These are phyloP conservation scores for Aspergillus vadensis DNA, from an alignment of 2,329 filamentous ascomycete species.

Conservation along the genomic window DNA sequence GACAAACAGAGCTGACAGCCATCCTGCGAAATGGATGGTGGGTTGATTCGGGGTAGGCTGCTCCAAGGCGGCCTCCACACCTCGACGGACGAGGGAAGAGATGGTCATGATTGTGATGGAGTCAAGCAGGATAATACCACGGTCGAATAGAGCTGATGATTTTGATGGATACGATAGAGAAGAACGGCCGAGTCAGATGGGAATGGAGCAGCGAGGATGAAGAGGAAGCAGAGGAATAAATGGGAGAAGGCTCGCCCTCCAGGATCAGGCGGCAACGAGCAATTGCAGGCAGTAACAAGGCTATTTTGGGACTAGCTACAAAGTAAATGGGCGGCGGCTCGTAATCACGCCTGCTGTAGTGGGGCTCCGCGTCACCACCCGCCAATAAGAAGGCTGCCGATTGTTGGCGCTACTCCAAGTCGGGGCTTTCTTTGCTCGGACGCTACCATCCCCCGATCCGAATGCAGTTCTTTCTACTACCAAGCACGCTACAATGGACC, in stretches of 20 bases:
- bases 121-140: not conserved
- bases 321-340: not conserved
- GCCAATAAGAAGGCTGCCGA: not conserved
- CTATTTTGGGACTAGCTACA: not conserved
- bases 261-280: not conserved
- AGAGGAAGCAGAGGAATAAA: not conserved
- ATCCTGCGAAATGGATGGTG: slow-evolving; percentile 25
- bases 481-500: not conserved
- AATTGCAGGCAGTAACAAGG: slow-evolving; percentile 11
- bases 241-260: not conserved
- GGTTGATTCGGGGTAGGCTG: slow-evolving; percentile 22
- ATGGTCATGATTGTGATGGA: slow-evolving; percentile 28
- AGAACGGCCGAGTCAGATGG: slow-evolving; percentile 11
- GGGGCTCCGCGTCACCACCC: not conserved
- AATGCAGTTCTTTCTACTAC: not conserved
- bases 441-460: not conserved
- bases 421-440: not conserved
- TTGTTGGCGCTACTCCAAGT: not conserved
- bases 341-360: slow-evolving; percentile 7
- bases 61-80: slow-evolving; percentile 35
- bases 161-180: slow-evolving; percentile 5
- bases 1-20: slow-evolving; percentile 31
- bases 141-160: not conserved
- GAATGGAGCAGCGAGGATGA: not conserved
- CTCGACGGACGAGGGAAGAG: slow-evolving; percentile 39